Percentiles rank a stretch among this genome's conserved stretches.
Conservation (phyloP, 2,329 filamentous ascomycete species). For the Cytospora piceicola region DNA sequence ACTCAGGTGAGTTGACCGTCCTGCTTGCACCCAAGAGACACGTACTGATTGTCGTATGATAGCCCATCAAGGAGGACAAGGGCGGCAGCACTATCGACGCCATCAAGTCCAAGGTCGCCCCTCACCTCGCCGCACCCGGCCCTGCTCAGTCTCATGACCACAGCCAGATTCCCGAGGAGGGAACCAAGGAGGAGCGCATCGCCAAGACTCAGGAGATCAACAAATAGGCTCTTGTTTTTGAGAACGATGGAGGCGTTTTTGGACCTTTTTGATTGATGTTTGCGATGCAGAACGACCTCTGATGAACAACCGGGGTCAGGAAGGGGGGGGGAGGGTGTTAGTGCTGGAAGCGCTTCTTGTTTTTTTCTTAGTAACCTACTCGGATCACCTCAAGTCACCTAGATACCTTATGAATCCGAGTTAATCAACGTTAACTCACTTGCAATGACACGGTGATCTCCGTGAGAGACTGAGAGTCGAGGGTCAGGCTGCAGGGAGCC, state of each 20-base stretch:
- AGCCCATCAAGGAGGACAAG: constrained; percentile 45
- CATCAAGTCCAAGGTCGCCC: constrained; percentile 52
- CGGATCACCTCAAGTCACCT: not conserved
- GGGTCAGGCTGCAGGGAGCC: not conserved
- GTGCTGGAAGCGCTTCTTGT: not conserved
- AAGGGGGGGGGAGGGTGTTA: not conserved
- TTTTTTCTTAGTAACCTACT: not conserved
- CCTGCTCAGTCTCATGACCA: constrained; percentile 60
- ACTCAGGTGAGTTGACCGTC: constrained; percentile 42
- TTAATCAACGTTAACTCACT: not conserved
- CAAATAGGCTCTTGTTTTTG: constrained; percentile 38
- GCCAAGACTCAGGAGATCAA: constrained; percentile 69
- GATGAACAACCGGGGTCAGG: not conserved
- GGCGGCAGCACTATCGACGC: constrained; percentile 42
- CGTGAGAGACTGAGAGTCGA: not conserved
- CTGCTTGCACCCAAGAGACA: not conserved
- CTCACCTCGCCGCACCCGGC: constrained; percentile 60
- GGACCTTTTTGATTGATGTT: not conserved
- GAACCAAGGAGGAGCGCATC: constrained; percentile 69
- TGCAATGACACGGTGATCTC: not conserved
- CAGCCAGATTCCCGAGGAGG: constrained; percentile 55
- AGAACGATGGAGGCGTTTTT: not conserved
- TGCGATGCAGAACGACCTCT: constrained; percentile 5
- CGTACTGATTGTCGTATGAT: constrained; percentile 13
- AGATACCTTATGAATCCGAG: not conserved